These are phyloP conservation scores for Psilocybe mexicana DNA, from an alignment of 1,284 basidiomycete species.

Conservation along the genomic window DNA sequence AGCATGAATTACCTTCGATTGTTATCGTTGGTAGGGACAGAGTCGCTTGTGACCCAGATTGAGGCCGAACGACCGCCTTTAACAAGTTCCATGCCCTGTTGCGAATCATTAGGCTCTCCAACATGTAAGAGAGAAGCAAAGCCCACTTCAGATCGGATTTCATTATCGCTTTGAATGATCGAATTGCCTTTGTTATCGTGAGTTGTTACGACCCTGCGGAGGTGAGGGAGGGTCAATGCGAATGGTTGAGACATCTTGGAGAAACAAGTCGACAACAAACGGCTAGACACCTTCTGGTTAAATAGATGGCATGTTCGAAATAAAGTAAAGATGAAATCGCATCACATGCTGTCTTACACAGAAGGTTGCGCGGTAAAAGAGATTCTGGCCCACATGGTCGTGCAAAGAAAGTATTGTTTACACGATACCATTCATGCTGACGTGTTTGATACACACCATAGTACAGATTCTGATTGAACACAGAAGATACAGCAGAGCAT, in stretches of 20 bases:
- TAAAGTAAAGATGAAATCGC: background rate
- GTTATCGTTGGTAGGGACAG: conserved; percentile 55
- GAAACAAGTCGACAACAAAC: background rate
- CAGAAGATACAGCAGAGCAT: conserved; percentile 14
- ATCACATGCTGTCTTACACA: conserved; percentile 9
- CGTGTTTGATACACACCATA: conserved; percentile 2
- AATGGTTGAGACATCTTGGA: conserved; percentile 18
- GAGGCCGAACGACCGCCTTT: conserved; percentile 33
- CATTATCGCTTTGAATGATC: conserved; percentile 34
- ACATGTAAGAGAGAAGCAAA: background rate
- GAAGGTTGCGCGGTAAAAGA: background rate
- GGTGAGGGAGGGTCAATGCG: conserved; percentile 22
- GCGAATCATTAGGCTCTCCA: background rate
- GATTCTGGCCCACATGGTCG: background rate
- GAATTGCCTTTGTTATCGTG: conserved; percentile 42
- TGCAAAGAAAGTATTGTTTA: background rate
- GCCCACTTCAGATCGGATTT: conserved; percentile 29
- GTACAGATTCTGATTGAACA: conserved; percentile 10
- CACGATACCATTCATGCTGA: conserved; percentile 3
- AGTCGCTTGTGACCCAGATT: conserved; percentile 51
- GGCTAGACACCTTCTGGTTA: background rate
- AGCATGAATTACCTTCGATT: conserved; percentile 41
- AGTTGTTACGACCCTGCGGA: conserved; percentile 51
- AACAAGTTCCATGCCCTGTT: conserved; percentile 33
- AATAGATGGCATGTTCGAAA: background rate